Base-by-base conservation (phyloP, 495 filamentous ascomycete species). In the Trichoderma erinaceum region DNA sequence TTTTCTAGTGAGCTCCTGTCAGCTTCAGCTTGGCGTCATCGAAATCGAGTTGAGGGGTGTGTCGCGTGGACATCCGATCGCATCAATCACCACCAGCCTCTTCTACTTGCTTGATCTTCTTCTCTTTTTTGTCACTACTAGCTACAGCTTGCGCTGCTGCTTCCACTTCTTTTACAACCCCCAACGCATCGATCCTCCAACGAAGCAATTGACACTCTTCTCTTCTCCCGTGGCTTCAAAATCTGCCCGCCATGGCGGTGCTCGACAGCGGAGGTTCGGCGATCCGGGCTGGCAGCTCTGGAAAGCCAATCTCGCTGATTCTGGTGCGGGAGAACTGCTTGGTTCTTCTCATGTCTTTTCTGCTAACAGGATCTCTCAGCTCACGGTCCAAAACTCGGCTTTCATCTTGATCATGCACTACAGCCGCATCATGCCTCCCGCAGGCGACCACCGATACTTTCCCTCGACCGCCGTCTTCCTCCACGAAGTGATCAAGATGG, bases 381-480 rank as follows among this genome's bases (percentile, higher is more conserved):
- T 94, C 71, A 90, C 87, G 18, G 81, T 93, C 65, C 91, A 93
- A 80, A 92, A 92, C 73, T 92, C 90, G 6, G 87, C 85, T 5
- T 80, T 93, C 56, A 93, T 93, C 64, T 82, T 94, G 56, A 83
- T 97, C 48, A 88, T 93, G 81, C 94, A 97, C 80, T 97, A 97
- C 75, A 97, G 93, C 15, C 85, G 93, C 70, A 85, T 93, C 56
- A 99, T 99, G 95, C 89, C 92, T 7, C 83, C 87, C 23, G 85
- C 87, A 41, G 87, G 87, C 71, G 90, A 91, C 65, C 92, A 91
- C 70, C 88, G 93, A 75, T 99, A 97, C 78, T 88, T 93, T 69
- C 87, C 94, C 35, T 97, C 93, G 18, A 97, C 95, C 32, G 94
- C 95, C 16, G 94, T 99, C 23, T 90, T 99, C 73, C 80, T 97